Evolutionary conservation across 148 eudicot species (phyloP), one percentile per base, ranked within the genome.

Genomic region (Chenopodium quinoa): DNA sequence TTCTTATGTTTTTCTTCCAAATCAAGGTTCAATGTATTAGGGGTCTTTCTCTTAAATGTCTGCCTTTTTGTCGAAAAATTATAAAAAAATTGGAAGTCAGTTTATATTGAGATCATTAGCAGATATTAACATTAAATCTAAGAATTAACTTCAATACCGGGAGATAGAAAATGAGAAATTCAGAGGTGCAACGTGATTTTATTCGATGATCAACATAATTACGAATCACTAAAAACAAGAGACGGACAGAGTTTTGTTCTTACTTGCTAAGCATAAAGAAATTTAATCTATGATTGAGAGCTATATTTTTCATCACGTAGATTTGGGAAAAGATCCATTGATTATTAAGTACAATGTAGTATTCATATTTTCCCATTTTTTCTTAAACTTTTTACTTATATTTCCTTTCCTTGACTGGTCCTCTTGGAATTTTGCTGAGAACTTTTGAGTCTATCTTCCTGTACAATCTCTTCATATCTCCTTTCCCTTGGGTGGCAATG

Each of bases 401-500:
- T 67, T 85, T 92, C 88, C 80, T 89, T 9, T 85, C 86, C 82
- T 91, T 92, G 2, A 91, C 90, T 0, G 91, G 97, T 0, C 91
- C 92, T 88, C 92, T 87, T 54, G 97, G 97, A 69, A 92, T 91
- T 80, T 89, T 92, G 86, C 88, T 90, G 11, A 92, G 86, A 80
- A 92, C 62, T 44, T 78, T 86, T 54, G 86, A 9, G 78, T 92
- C 93, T 67, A 91, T 22, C 83, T 86, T 88, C 80, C 71, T 88
- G 80, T 86, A 90, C 81, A 88, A 46, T 79, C 88, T 90, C 89
- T 78, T 92, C 78, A 86, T 84, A 62, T 92, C 92, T 76, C 82
- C 71, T 74, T 73, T 90, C 20, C 94, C 94, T 87, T 84, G 90
- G 19, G 83, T 86, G 37, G 92, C 93, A 7, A 92, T 79, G 50